Conservation (phyloP, 2,329 filamentous ascomycete genomes). For the Monosporascus sp. region DNA sequence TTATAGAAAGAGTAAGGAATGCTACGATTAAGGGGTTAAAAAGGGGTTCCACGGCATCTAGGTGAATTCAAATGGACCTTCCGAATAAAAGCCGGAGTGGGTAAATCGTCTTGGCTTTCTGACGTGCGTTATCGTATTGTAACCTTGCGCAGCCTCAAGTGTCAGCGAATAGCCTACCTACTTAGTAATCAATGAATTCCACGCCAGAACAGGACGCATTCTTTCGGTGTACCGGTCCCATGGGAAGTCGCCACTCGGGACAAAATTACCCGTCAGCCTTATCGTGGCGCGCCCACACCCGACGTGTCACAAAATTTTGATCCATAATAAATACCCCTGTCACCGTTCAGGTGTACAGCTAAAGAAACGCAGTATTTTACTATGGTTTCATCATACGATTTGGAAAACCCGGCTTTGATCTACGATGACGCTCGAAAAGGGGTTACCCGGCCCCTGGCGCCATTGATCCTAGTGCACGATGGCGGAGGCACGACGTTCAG, state of each 20-base stretch:
- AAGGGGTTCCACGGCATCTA: too few relatives aligned
- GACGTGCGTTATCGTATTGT: not conserved
- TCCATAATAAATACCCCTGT: too few relatives aligned
- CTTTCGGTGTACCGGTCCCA: too few relatives aligned
- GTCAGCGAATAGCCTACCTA: too few relatives aligned
- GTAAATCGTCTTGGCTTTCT: not conserved
- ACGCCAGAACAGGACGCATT: too few relatives aligned
- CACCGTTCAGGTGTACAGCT: too few relatives aligned
- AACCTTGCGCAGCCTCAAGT: not conserved
- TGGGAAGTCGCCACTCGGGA: too few relatives aligned
- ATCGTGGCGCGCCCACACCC: too few relatives aligned
- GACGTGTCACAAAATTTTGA: too few relatives aligned
- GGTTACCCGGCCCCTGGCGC: conserved; percentile 24
- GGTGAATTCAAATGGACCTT: not conserved
- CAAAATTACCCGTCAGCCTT: too few relatives aligned
- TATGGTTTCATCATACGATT: not conserved
- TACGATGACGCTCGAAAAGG: conserved; percentile 18
- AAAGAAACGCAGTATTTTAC: not conserved
- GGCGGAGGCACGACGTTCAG: conserved; percentile 56
- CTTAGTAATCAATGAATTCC: too few relatives aligned
- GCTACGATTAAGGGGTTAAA: not conserved
- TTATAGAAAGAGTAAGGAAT: not conserved
- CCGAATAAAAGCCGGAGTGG: not conserved
- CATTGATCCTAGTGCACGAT: conserved; percentile 55
- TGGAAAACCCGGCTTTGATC: conserved; percentile 25